Evolutionary conservation across 768 basidiomycete genomes (phyloP), one percentile per base, ranked within the genome.

Genomic region (Naganishia onofrii): DNA sequence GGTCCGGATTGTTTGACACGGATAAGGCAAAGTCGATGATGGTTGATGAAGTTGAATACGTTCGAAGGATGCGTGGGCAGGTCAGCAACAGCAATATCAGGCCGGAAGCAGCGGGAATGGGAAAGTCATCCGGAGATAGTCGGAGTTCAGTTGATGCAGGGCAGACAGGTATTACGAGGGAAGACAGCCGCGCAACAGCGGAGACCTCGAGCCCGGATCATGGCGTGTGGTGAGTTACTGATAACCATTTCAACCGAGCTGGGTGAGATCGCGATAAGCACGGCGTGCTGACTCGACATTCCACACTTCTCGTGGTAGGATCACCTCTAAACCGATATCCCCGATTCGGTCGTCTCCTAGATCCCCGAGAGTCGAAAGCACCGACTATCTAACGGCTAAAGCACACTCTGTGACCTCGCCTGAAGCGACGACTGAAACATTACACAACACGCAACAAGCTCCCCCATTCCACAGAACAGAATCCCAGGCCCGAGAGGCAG

Each of bases 1-100:
- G 60, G 6, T 29, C 60, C 36, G 42, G 36, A 29, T 63, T 42
- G 42, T 42, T 63, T 21, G 60, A 29, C 23, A 42, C 26, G 23
- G 60, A 63, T 26, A 63, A 63, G 15, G 60, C 60, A 7, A n/a
- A 26, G 29, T 42, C 60, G 60, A 63, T 63, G 60, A 63, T 63
- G 60, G 60, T 63, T 13, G 60, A 63, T 28, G 60, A 63, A 29
- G 60, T 63, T 10, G 60, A 42, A 26, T 63, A 44, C 38, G 60
- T 63, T 26, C 38, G 38, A 29, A 26, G 60, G 60, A 63, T 63
- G 60, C 60, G 60, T 7, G 28, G 60, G 15, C 42, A 42, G 26
- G n/a, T 42, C 6, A 63, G 60, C 29, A 63, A 28, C 13, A 26
- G 36, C 38, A 63, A 42, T 44, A 38, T 10, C 6, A 42, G 42